Evolutionary conservation across 2,329 filamentous ascomycete species (phyloP), one percentile per base, ranked within the genome.

Genomic region (Scedosporium apiospermum): DNA sequence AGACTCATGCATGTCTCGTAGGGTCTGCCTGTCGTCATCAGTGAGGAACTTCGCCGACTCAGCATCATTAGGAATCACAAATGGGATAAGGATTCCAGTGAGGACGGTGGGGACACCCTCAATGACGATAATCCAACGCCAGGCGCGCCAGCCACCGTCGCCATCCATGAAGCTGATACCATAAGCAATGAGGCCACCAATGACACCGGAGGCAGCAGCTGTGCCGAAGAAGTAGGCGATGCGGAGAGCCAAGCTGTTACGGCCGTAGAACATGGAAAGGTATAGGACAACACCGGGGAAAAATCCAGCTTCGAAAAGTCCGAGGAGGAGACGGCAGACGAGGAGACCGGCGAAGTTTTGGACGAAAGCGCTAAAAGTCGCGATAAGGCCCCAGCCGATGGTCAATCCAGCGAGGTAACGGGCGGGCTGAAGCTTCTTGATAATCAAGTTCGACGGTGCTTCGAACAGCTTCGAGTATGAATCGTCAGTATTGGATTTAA

Each of bases 101-200:
- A 86, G 44, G 21, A 87, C 75, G 0, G 81, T 80, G 0, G 81
- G 82, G 1, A 87, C 72, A 0, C 86, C 86, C 69, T 79, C 74
- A 49, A 85, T 70, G 62, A 84, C 81, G 70, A 88, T 77, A 64
- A 88, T 85, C 86, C 86, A 89, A 58, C 86, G 74, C 87, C 87
- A 89, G 0, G 83, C 86, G n/a, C 76, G 71, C 64, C 81, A 76
- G 1, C 84, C 85, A 0, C 75, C 73, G 9, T 81, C 69, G 0
- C 84, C 84, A 63, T 88, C 80, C 78, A 89, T 85, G 67, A 82
- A 82, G 0, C 83, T 83, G 64, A 88, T 86, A 0, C 77, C 85
- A 62, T 86, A 88, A 0, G 86, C 87, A 0, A 89, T 76, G 0
- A 89, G 76, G 0, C 87, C 87, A 23, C 86, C 86, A 60, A 78